Evolutionary conservation across 2,329 filamentous ascomycete species (phyloP), one percentile per base, ranked within the genome.

Genomic region (Trichoderma sp.): DNA sequence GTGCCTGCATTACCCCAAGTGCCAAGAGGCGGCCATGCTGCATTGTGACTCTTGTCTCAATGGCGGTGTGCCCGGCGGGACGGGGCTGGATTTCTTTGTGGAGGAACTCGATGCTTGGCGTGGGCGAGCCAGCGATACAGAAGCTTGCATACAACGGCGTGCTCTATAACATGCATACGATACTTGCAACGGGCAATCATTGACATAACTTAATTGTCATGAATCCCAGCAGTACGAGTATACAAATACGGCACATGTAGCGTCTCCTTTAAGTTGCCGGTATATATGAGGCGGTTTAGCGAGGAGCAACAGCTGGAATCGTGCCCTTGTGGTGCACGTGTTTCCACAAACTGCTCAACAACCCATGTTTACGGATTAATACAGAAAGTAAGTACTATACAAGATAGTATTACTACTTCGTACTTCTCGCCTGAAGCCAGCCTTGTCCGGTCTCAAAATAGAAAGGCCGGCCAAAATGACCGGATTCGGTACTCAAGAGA

Each of bases 1-100:
- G 68, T 71, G 56, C 59, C 68, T 71, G 56, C 68, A 71, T 63
- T 53, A 71, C 27, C 38, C 59, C 56, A 62, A 71, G 53, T 50
- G 68, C 68, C 56, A 71, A 71, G 68, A 63, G 16, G 7, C 21
- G 24, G 67, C 33, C 33, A 63, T 50, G 56, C 35, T 45, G n/a
- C 21, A 59, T 63, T 24, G n/a, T 53, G 59, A 24, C 24, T 38
- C 3, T 62, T 14, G n/a, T 33, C 18, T 62, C 68, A 71, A 50
- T 33, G 56, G 68, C 68, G 68, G 68, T 71, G 68, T 63, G 56
- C 18, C 12, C 27, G 53, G 6, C 18, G 14, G 56, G 21, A 71
- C 14, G 29, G 14, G 29, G 24, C 56, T 29, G 24, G 56, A 16
- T 27, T 29, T 60, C 41, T 31, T n/a, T 60, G 27, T 16, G 56